Evolutionary conservation across 2,329 filamentous ascomycete species (phyloP).

Genomic region (Cadophora malorum): DNA sequence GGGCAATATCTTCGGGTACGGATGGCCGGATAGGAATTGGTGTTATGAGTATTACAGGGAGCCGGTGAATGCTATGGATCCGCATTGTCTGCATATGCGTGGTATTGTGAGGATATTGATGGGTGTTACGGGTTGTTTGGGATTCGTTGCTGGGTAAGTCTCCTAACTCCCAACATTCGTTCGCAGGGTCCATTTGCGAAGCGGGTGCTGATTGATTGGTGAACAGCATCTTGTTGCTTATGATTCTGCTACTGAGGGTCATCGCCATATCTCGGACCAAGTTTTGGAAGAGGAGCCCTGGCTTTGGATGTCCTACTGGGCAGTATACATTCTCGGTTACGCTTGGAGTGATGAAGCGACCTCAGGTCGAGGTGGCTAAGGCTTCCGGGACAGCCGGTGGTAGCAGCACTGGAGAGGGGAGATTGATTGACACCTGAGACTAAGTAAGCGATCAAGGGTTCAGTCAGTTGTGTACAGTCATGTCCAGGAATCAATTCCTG

Average conservation of each 20-base stretch:
- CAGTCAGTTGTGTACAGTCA: not conserved
- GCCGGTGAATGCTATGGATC: not conserved
- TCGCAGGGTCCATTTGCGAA: not conserved
- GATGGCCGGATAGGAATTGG: conserved; percentile 12
- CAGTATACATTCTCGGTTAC: conserved; percentile 8
- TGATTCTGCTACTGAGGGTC: conserved; percentile 7
- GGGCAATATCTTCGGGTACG: not conserved
- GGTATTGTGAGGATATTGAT: conserved; percentile 5
- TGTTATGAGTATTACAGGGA: conserved; percentile 4
- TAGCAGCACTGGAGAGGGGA: not conserved
- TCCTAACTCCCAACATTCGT: not conserved
- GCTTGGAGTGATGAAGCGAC: conserved; percentile 4
- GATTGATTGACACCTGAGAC: conserved; percentile 12
- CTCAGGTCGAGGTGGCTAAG: not conserved
- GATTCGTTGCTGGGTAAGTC: conserved; percentile 8
- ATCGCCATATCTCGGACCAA: conserved; percentile 13
- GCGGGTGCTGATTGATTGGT: not conserved
- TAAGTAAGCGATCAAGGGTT: too few species aligned
- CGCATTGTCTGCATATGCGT: not conserved
- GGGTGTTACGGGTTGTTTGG: not conserved
- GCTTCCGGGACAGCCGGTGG: not conserved
- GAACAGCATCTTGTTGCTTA: not conserved
- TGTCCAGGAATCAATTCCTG: too few species aligned
- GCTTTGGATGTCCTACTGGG: not conserved
- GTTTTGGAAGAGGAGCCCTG: conserved; percentile 2